A percentile compares a stretch with the other conserved stretches of the same genome.
phyloP scores from a whole-genome alignment of 768 basidiomycete species.

The Tricholoma furcatifolium region DNA sequence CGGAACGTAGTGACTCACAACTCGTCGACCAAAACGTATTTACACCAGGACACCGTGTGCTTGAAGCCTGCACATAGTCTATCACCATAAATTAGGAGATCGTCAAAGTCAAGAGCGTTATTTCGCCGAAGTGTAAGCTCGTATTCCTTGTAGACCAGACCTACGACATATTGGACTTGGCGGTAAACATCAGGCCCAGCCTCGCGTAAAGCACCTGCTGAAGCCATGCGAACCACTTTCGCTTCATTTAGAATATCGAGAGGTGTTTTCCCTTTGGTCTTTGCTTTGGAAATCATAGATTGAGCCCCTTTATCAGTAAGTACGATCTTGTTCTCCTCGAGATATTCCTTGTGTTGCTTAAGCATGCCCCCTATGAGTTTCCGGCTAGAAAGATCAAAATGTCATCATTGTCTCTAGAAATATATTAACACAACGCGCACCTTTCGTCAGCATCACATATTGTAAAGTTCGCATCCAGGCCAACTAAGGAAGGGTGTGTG shows the following conservation, averaged over 20 bases:
- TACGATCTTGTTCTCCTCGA: constrained; percentile 44
- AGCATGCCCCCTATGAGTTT: constrained; percentile 61
- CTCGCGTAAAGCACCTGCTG: neutral
- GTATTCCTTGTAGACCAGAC: constrained; percentile 64
- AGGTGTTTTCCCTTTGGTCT: constrained; percentile 61
- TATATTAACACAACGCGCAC: constrained; percentile 32
- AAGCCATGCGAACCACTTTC: constrained; percentile 10
- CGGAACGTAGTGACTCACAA: constrained; percentile 49
- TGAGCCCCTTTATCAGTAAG: constrained; percentile 55
- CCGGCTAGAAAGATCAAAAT: constrained; percentile 44
- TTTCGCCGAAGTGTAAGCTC: constrained; percentile 54
- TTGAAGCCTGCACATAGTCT: constrained; percentile 55
- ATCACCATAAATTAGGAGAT: constrained; percentile 73
- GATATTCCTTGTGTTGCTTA: constrained; percentile 50
- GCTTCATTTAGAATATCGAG: constrained; percentile 29
- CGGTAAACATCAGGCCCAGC: constrained; percentile 3
- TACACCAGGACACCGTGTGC: constrained; percentile 54
- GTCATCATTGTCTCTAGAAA: neutral
- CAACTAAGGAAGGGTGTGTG: constrained; percentile 55
- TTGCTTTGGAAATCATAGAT: constrained; percentile 73
- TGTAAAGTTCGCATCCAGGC: constrained; percentile 71
- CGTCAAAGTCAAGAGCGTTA: constrained; percentile 87
- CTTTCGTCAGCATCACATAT: constrained; percentile 82
- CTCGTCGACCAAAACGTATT: constrained; percentile 77
- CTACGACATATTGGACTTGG: constrained; percentile 40